Base-by-base conservation (phyloP, 2,329 filamentous ascomycete genomes). In the Aspergillus uvarum region DNA sequence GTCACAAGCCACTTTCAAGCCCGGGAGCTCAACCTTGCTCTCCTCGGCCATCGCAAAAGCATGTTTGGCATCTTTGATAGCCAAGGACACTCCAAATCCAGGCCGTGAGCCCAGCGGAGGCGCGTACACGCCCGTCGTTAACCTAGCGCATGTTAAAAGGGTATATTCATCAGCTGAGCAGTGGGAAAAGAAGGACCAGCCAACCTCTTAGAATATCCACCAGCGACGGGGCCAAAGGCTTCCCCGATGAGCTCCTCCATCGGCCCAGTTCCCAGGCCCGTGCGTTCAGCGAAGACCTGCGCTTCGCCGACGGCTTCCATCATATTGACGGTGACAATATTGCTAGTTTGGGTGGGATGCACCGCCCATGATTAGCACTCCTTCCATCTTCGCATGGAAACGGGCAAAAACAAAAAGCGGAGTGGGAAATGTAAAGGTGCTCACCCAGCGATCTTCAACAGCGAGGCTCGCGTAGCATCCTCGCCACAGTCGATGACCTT, bases 251-350 rank as follows among this genome's bases (percentile, higher is more conserved):
- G 69, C 29, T 76, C 74, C 60, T 80, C 77, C 70, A 80, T 75
- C 3, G 72, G 70, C 2, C 67, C 70, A 1, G 74, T 74, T 10
- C 77, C 78, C n/a, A 81, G 70, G 3, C 77, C 78, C 3, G 76
- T 79, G 65, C 77, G 75, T 60, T 80, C 78, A 16, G 78, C 79
- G 57, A 81, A 80, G 32, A 81, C 78, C 60, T 80, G 79, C 1
- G 76, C 74, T 64, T 81, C 79, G 4, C 76, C 74, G 48, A 81
- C 76, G 14, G 77, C 74, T 67, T 81, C 78, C 72, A 81, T 78
- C 70, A 81, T 67, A 51, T 73, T 75, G 6, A 78, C 71, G 4
- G 76, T 78, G 35, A 79, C 68, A 42, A 80, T 78, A 58, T 80
- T 80, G 24, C 74, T 76, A 14, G 38, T 55, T 31, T 21, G 1